Evolutionary conservation across 305 asterid species (phyloP).

Genomic region (Fraxinus platypoda): DNA sequence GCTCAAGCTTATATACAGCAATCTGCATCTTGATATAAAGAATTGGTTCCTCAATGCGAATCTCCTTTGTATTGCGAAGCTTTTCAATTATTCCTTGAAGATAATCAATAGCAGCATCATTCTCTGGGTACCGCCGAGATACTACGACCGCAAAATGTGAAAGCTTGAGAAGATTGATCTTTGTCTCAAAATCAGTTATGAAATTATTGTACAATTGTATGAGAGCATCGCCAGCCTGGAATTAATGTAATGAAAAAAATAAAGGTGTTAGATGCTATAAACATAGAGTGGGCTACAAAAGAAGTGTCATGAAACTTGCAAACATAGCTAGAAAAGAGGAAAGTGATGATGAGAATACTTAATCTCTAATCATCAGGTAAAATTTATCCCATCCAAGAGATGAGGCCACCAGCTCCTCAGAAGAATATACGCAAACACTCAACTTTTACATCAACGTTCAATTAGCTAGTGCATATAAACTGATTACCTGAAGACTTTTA

Average conservation of each 20-base stretch:
- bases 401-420: not conserved
- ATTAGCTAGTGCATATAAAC: not conserved
- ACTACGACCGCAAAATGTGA: constrained; percentile 88
- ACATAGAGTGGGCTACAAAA: not conserved
- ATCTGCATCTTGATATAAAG: constrained; percentile 87
- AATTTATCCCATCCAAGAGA: not conserved
- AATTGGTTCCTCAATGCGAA: constrained; percentile 79
- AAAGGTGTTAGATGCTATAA: constrained; percentile 18
- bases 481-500: not conserved
- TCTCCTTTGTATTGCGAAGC: constrained; percentile 70
- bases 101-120: constrained; percentile 68
- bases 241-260: constrained; percentile 10
- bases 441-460: not conserved
- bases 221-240: constrained; percentile 81
- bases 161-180: constrained; percentile 94
- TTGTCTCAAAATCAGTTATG: constrained; percentile 91
- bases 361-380: not conserved
- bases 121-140: constrained; percentile 74
- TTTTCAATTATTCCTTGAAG: constrained; percentile 86
- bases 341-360: not conserved
- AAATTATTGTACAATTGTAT: constrained; percentile 86
- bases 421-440: not conserved
- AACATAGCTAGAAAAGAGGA: not conserved
- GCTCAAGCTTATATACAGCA: constrained; percentile 71
- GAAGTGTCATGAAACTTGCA: not conserved